phyloP scores from a whole-genome alignment of 768 basidiomycete genomes.

The Gymnopilus junonius region DNA sequence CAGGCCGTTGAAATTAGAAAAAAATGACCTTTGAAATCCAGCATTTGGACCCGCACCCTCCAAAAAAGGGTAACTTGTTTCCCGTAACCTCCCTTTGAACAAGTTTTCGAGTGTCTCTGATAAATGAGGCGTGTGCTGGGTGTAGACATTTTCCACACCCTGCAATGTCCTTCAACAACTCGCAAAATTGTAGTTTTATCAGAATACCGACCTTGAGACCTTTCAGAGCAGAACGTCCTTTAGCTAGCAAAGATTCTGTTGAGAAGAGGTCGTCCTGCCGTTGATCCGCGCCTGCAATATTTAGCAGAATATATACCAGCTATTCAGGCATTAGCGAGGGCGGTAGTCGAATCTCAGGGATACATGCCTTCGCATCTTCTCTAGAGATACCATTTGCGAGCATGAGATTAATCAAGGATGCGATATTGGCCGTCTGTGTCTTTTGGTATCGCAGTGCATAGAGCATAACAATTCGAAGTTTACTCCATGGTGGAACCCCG shows the following conservation, averaged over 20 bases:
- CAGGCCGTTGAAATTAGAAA: too few species aligned
- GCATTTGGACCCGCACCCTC: constrained; percentile 69
- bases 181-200: not conserved
- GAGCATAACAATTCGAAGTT: constrained; percentile 88
- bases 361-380: constrained; percentile 73
- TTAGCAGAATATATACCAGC: constrained; percentile 93
- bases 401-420: constrained; percentile 73
- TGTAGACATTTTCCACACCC: constrained; percentile 99
- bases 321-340: constrained; percentile 35
- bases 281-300: constrained; percentile 93
- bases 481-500: constrained; percentile 74
- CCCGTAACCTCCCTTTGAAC: constrained; percentile 83
- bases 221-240: constrained; percentile 93
- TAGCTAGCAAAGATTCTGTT: constrained; percentile 91
- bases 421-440: constrained; percentile 79
- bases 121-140: constrained; percentile 93
- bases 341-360: constrained; percentile 1
- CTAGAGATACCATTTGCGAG: constrained; percentile 75
- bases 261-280: constrained; percentile 97
- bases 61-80: constrained; percentile 89
- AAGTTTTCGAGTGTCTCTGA: constrained; percentile 91
- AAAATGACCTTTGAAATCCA: constrained; percentile 66
- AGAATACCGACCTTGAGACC: constrained; percentile 77
- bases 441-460: constrained; percentile 97
- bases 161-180: constrained; percentile 30